Evolutionary conservation across 139 green algal species (phyloP).

Genomic region (Yamagishiella unicocca): DNA sequence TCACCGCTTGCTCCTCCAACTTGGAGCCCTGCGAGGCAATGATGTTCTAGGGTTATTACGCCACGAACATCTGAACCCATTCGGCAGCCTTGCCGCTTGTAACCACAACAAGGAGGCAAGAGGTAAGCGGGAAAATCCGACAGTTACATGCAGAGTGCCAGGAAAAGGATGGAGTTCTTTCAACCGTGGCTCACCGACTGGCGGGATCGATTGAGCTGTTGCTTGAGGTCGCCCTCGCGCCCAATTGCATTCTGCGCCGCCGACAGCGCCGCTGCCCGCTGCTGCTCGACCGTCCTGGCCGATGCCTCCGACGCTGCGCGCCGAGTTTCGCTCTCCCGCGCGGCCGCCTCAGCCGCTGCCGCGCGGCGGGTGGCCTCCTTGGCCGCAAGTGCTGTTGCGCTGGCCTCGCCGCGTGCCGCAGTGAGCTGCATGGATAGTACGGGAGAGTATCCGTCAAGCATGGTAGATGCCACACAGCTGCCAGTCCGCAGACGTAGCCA

Average conservation of each 20-base stretch:
- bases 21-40: conserved; percentile 1
- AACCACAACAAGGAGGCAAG: too few relatives aligned
- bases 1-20: conserved; percentile 12
- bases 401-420: conserved; percentile 2
- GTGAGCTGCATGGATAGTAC: not conserved
- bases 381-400: not conserved
- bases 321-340: not conserved
- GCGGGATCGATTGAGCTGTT: conserved; percentile 12
- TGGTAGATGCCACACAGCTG: too few relatives aligned
- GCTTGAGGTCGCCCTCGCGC: conserved; percentile 47
- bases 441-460: not conserved
- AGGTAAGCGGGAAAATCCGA: too few relatives aligned
- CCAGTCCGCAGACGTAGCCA: too few relatives aligned
- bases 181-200: conserved; percentile 13
- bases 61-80: too few relatives aligned
- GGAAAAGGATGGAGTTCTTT: not conserved
- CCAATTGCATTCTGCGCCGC: conserved; percentile 28
- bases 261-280: not conserved
- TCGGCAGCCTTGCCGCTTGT: too few relatives aligned
- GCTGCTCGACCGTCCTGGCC: not conserved
- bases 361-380: conserved; percentile 24
- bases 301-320: not conserved
- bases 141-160: not conserved
- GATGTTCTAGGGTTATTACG: not conserved
- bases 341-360: not conserved